phyloP scores from a whole-genome alignment of 2,329 filamentous ascomycete genomes.

The Madurella mycetomatis region DNA sequence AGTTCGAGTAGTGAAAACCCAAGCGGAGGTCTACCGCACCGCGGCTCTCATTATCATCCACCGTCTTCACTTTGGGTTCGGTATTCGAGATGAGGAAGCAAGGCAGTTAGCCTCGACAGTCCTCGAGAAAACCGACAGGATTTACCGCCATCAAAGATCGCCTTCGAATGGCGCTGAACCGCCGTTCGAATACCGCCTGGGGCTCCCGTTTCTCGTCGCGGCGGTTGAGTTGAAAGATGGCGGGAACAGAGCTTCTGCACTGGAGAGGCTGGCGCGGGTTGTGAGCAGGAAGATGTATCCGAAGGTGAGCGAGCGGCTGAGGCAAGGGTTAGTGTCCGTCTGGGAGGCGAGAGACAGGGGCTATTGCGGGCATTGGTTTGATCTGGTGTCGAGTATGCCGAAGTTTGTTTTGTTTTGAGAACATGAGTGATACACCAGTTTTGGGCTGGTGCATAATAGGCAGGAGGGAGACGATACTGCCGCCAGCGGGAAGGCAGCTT shows the following conservation, averaged over 20 bases:
- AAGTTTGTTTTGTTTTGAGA: neutral
- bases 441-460: no score
- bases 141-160: neutral
- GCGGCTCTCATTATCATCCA: neutral
- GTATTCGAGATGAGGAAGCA: neutral
- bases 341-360: neutral
- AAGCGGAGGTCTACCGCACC: neutral
- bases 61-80: neutral
- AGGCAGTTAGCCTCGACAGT: neutral
- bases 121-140: neutral
- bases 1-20: neutral
- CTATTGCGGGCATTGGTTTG: neutral
- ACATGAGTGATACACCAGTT: no score
- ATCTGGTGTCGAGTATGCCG: neutral
- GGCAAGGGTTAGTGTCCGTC: neutral
- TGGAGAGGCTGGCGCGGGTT: neutral
- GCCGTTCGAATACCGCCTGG: neutral
- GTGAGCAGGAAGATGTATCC: neutral
- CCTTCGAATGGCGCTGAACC: neutral
- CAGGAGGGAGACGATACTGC: no score
- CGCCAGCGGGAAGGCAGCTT: no score
- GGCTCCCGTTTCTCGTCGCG: neutral
- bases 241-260: neutral
- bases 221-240: neutral
- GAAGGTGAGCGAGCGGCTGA: neutral